Evolutionary conservation across 495 filamentous ascomycete genomes (phyloP).

Genomic region (Penicillium steckii): DNA sequence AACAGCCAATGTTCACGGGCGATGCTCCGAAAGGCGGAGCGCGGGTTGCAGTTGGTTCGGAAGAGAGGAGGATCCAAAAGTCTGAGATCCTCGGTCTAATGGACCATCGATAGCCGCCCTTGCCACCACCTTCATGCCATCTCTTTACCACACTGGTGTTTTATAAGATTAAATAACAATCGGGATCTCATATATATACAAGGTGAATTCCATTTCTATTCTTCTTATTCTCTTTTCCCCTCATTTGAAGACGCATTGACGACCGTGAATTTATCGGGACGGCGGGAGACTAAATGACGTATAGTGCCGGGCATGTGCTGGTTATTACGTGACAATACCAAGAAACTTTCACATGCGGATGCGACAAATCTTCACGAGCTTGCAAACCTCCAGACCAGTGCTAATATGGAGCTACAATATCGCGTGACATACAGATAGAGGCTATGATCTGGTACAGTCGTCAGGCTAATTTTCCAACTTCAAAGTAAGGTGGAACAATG

Average conservation of each 20-base stretch:
- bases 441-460: neutral
- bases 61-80: constrained; percentile 44
- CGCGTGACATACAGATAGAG: neutral
- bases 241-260: neutral
- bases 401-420: neutral
- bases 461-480: neutral
- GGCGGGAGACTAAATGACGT: constrained; percentile 28
- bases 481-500: neutral
- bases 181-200: constrained; percentile 10
- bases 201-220: neutral
- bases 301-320: constrained; percentile 23
- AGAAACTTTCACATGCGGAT: constrained; percentile 27
- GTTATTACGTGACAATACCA: constrained; percentile 26
- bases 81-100: constrained; percentile 46
- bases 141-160: neutral
- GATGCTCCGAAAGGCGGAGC: constrained; percentile 28
- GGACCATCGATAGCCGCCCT: constrained; percentile 16
- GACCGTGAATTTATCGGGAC: constrained; percentile 11
- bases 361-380: neutral
- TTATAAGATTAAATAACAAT: neutral
- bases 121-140: constrained; percentile 2
- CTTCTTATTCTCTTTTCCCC: neutral
- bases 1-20: constrained; percentile 29
- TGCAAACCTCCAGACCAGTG: neutral
- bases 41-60: constrained; percentile 37